A percentile compares a stretch with the other conserved stretches of the same genome.
phyloP scores from a whole-genome alignment of 306 rosid genomes.

The Vicia sativa region DNA sequence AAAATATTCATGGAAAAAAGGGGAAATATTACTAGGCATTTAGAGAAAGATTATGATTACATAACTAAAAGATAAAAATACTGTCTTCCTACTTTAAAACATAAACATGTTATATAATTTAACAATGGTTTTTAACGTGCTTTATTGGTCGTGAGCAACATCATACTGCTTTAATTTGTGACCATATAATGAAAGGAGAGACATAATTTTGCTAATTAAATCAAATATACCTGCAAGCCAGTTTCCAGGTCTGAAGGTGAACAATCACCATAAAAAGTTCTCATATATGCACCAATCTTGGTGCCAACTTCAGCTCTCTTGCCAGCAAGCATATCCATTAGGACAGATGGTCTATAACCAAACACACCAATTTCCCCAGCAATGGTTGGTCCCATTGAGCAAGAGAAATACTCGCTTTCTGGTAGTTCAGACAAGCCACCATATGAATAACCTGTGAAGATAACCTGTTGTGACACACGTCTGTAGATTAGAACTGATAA shows the following conservation, averaged over 20 bases:
- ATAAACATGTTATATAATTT: slow-evolving; percentile 2
- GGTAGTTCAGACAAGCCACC: slow-evolving; percentile 94
- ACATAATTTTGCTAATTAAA: slow-evolving; percentile 25
- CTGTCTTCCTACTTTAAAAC: slow-evolving; percentile 28
- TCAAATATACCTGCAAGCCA: slow-evolving; percentile 85
- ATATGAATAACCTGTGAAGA: slow-evolving; percentile 94
- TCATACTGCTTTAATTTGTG: slow-evolving; percentile 2
- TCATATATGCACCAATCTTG: slow-evolving; percentile 94
- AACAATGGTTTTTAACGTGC: slow-evolving; percentile 6
- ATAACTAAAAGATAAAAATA: slow-evolving; percentile 8
- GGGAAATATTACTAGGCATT: slow-evolving; percentile 12
- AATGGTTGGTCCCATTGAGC: slow-evolving; percentile 95
- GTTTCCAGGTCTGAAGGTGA: slow-evolving; percentile 97
- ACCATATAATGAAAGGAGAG: slow-evolving; percentile 20
- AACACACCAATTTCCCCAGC: slow-evolving; percentile 97
- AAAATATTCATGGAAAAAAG: slow-evolving; percentile 1
- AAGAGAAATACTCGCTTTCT: slow-evolving; percentile 83
- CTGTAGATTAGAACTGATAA: slow-evolving; percentile 36
- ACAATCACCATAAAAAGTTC: slow-evolving; percentile 92
- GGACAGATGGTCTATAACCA: slow-evolving; percentile 90
- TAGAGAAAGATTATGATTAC: slow-evolving; percentile 19
- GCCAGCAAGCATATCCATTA: slow-evolving; percentile 97
- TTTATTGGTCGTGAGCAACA: slow-evolving; percentile 16
- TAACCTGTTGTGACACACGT: slow-evolving; percentile 63
- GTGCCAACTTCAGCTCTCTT: slow-evolving; percentile 97